Evolutionary conservation across 2,329 filamentous ascomycete genomes (phyloP).

Genomic region (Neopestalotiopsis sp.): DNA sequence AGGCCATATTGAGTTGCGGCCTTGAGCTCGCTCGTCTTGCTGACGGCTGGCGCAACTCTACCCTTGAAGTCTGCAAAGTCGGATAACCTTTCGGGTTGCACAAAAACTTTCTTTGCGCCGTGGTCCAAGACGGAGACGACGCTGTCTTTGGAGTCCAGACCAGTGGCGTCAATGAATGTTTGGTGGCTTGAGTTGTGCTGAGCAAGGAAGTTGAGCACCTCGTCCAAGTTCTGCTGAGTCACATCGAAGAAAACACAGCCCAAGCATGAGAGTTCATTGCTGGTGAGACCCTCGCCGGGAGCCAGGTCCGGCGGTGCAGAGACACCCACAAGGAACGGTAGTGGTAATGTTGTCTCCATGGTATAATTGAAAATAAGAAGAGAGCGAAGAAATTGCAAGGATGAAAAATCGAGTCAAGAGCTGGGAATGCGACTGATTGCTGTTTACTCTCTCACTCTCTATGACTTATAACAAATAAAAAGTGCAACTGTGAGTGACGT

Average conservation of each 20-base stretch:
- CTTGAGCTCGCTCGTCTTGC: slow-evolving; percentile 49
- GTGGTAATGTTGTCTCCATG: slow-evolving; percentile 70
- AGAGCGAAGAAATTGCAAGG: neutral
- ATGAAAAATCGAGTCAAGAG: slow-evolving; percentile 1
- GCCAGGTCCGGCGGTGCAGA: slow-evolving; percentile 55
- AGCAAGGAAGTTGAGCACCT: slow-evolving; percentile 53
- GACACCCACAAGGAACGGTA: slow-evolving; percentile 68
- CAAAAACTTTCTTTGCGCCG: slow-evolving; percentile 85
- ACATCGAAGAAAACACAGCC: slow-evolving; percentile 65
- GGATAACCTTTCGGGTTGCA: slow-evolving; percentile 71
- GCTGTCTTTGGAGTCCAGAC: slow-evolving; percentile 72
- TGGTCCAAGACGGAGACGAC: slow-evolving; percentile 82
- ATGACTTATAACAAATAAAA: slow-evolving; percentile 8
- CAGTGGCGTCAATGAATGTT: slow-evolving; percentile 79
- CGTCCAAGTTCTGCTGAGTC: slow-evolving; percentile 44
- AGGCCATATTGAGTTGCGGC: slow-evolving; percentile 56
- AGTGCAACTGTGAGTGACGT: slow-evolving; percentile 1
- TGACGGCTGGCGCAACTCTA: slow-evolving; percentile 60
- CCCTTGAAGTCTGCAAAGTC: slow-evolving; percentile 61
- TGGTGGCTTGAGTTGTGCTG: slow-evolving; percentile 58
- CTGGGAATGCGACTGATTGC: neutral
- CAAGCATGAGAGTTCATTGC: slow-evolving; percentile 63
- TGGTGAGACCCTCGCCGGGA: slow-evolving; percentile 58
- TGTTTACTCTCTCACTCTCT: neutral
- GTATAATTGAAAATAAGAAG: slow-evolving; percentile 16